Percentiles rank a stretch among this genome's conserved stretches.
Evolutionary conservation across 805 yeast genomes (phyloP).

Genomic region (Metschnikowia amazonensis): DNA sequence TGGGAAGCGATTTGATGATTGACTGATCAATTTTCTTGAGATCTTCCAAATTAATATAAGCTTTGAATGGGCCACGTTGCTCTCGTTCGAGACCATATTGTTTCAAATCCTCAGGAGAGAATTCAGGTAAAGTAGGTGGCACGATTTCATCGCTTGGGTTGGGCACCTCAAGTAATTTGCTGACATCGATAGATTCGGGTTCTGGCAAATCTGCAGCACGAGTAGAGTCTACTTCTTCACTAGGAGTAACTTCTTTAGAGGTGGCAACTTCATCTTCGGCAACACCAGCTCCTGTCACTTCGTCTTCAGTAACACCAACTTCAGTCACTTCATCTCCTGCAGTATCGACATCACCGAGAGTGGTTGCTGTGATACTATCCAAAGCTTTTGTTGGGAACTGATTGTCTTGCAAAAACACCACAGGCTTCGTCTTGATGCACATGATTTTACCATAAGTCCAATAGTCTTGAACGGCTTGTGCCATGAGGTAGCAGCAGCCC

Average conservation of each 20-base stretch:
- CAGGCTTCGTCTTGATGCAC: conserved; percentile 54
- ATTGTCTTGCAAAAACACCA: conserved; percentile 22
- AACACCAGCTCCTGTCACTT: background rate
- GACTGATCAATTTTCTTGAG: conserved; percentile 46
- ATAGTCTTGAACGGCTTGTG: conserved; percentile 71
- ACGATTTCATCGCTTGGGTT: conserved; percentile 30
- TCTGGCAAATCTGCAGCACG: conserved; percentile 1
- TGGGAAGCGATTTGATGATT: conserved; percentile 45
- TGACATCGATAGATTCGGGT: conserved; percentile 31
- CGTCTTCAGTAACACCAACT: too few species aligned
- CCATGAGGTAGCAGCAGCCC: conserved; percentile 64
- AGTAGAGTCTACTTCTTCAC: background rate
- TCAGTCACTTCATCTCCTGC: background rate
- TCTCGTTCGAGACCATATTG: conserved; percentile 7
- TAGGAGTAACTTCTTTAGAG: background rate
- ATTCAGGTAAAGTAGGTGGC: conserved; percentile 25
- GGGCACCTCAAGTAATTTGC: conserved; percentile 27
- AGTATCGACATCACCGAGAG: background rate
- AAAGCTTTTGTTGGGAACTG: background rate
- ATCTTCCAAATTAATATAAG: conserved; percentile 39
- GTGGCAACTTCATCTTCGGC: background rate
- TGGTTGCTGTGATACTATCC: background rate
- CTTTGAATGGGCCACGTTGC: conserved; percentile 39
- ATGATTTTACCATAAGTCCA: conserved; percentile 70
- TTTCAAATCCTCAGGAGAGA: conserved; percentile 30